Conservation (phyloP, 2,329 filamentous ascomycete species). For the Endocalyx cinctus region DNA sequence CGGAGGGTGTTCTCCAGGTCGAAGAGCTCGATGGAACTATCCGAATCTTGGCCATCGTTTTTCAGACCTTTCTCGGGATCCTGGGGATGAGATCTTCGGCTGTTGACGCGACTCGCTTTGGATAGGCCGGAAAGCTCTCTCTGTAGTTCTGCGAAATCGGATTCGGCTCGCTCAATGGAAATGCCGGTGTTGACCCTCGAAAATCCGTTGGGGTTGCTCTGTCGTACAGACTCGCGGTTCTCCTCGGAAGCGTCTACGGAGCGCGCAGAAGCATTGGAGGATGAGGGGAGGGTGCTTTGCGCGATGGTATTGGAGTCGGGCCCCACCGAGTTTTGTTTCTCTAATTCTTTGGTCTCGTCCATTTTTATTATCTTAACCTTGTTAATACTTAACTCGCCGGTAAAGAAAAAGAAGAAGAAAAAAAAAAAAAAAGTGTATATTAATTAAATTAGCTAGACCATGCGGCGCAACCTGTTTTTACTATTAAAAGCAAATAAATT, state of each 20-base stretch:
- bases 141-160: conserved; percentile 66
- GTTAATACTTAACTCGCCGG: too few species aligned
- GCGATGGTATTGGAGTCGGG: too few species aligned
- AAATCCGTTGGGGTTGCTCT: conserved; percentile 45
- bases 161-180: conserved; percentile 62
- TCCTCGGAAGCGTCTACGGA: conserved; percentile 28
- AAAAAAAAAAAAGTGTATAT: too few species aligned
- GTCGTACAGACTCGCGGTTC: conserved; percentile 35
- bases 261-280: conserved; percentile 17
- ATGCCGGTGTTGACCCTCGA: conserved; percentile 44
- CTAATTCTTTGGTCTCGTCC: conserved; percentile 4
- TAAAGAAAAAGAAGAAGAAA: too few species aligned
- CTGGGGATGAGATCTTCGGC: conserved; percentile 20
- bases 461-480: too few species aligned
- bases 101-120: conserved; percentile 41
- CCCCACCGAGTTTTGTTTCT: too few species aligned
- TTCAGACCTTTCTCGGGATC: conserved; percentile 55
- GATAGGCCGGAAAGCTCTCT: conserved; percentile 56
- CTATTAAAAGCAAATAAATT: too few species aligned
- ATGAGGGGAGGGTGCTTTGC: conserved; percentile 14
- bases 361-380: conserved; percentile 1
- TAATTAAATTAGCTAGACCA: too few species aligned
- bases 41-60: conserved; percentile 34
- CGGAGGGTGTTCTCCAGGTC: conserved; percentile 72
- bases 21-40: conserved; percentile 56